Percentiles rank a stretch among this genome's conserved stretches.
Conservation (phyloP, 2,329 filamentous ascomycete genomes). For the Pseudocercospora vitis region DNA sequence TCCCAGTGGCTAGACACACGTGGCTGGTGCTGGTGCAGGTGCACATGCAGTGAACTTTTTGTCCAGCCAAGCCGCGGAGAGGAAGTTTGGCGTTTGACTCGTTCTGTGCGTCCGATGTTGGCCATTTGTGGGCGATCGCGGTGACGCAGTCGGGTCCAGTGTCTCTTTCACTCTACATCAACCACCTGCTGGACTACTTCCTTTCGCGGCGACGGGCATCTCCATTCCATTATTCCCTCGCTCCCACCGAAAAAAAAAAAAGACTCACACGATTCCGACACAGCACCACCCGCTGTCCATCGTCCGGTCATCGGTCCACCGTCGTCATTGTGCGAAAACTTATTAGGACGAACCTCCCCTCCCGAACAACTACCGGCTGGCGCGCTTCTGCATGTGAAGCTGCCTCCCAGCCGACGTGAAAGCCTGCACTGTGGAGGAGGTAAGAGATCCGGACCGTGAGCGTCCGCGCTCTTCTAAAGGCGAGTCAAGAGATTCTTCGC, state of each 20-base stretch:
- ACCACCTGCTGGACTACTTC: background rate
- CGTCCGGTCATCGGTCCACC: background rate
- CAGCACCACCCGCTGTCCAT: no score
- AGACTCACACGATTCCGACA: no score
- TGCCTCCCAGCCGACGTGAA: conserved; percentile 11
- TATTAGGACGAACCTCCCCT: conserved; percentile 7
- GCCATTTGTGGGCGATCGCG: conserved; percentile 3
- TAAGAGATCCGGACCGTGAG: conserved; percentile 15
- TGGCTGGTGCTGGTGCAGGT: conserved; percentile 10
- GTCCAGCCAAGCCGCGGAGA: background rate
- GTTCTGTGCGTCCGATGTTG: background rate
- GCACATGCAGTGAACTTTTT: no score
- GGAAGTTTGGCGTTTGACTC: background rate
- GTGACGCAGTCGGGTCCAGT: conserved; percentile 1
- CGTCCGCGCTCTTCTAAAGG: conserved; percentile 16
- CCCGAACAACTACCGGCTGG: conserved; percentile 21
- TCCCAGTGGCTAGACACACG: conserved; percentile 3
- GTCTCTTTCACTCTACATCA: conserved; percentile 1
- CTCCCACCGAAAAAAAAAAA: no score
- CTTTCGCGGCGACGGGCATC: background rate
- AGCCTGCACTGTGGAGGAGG: conserved; percentile 17
- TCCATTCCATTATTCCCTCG: no score
- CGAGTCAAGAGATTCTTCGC: conserved; percentile 11
- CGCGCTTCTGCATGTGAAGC: conserved; percentile 22
- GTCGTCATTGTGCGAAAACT: conserved; percentile 1